Evolutionary conservation across 164 flowering plant species (phyloP).

Genomic region (Stephania cephalantha): DNA sequence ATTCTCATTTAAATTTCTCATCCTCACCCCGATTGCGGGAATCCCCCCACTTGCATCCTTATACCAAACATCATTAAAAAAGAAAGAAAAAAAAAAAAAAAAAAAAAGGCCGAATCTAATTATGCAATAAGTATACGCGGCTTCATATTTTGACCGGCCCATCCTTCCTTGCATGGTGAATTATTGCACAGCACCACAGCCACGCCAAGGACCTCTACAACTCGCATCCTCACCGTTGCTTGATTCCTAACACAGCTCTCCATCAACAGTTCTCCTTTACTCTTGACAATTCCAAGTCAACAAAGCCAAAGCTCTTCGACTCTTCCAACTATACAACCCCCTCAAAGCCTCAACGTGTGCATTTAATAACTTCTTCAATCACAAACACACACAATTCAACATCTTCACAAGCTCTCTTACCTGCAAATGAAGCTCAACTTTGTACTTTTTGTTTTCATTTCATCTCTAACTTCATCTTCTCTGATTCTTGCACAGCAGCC

Average conservation of each 20-base stretch:
- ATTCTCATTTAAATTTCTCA: too few species aligned
- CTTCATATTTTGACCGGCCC: neutral
- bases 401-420: neutral
- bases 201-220: neutral
- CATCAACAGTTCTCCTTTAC: neutral
- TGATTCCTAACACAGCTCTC: neutral
- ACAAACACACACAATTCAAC: neutral
- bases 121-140: neutral
- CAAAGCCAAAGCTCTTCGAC: neutral
- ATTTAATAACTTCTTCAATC: neutral
- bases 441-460: constrained; percentile 12
- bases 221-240: too few species aligned
- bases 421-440: constrained; percentile 17
- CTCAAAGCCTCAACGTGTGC: neutral
- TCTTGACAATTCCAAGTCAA: neutral
- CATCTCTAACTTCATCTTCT: constrained; percentile 10
- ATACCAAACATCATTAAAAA: too few species aligned
- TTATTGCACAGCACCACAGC: neutral
- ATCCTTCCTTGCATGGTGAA: neutral
- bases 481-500: constrained; percentile 49
- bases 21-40: too few species aligned
- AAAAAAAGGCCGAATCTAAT: too few species aligned
- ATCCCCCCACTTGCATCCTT: too few species aligned
- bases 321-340: neutral
- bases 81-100: too few species aligned